These are phyloP conservation scores for Fagus crenata DNA, from an alignment of 306 rosid genomes.

Conservation along the genomic window DNA sequence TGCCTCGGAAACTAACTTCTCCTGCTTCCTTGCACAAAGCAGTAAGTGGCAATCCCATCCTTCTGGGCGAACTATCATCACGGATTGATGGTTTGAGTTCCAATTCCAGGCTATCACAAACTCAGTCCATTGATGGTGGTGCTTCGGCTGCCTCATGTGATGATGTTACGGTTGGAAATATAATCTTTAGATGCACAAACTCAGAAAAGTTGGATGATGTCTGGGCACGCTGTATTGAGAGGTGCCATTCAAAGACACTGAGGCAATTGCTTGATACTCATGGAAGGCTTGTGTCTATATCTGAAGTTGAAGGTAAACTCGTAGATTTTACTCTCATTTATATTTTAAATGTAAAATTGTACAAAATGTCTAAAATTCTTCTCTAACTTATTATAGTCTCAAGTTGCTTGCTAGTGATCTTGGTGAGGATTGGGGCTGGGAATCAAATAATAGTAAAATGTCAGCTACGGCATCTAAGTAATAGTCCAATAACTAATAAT, in stretches of 20 bases:
- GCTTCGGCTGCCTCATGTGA: conserved; percentile 56
- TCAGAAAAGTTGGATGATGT: conserved; percentile 64
- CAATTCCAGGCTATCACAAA: conserved; percentile 52
- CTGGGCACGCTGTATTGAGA: conserved; percentile 79
- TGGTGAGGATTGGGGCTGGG: neutral
- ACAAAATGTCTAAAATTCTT: conserved; percentile 5
- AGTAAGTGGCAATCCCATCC: conserved; percentile 43
- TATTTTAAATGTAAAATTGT: conserved; percentile 13
- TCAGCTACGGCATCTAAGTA: conserved; percentile 10
- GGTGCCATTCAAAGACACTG: conserved; percentile 90
- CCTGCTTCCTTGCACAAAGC: conserved; percentile 49
- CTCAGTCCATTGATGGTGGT: conserved; percentile 51
- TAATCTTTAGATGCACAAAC: conserved; percentile 56
- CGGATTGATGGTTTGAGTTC: conserved; percentile 42
- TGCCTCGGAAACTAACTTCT: conserved; percentile 53
- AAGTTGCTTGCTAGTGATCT: conserved; percentile 5
- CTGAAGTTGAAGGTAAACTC: conserved; percentile 83
- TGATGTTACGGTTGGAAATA: conserved; percentile 55
- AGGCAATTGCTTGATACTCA: conserved; percentile 75
- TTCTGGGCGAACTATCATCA: conserved; percentile 46
- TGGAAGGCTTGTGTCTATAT: conserved; percentile 90
- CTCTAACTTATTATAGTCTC: conserved; percentile 3
- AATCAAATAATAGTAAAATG: conserved; percentile 4
- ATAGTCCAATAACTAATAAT: neutral
- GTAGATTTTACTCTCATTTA: conserved; percentile 22